These are phyloP conservation scores for Suillus americanus DNA, from an alignment of 768 basidiomycete genomes.

Conservation along the genomic window DNA sequence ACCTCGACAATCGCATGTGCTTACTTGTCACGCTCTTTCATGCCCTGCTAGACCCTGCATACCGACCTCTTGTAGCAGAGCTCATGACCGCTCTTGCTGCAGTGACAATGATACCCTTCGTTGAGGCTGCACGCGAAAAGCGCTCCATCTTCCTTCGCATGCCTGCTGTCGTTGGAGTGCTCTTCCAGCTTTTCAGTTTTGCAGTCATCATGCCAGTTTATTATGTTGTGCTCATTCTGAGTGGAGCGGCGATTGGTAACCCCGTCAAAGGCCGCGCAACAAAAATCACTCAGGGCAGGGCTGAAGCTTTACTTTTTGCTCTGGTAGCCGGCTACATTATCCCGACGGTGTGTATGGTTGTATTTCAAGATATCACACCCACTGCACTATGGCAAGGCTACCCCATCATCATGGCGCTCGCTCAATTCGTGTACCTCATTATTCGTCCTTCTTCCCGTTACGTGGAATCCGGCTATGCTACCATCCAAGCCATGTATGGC, in stretches of 20 bases:
- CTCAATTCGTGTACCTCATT: constrained; percentile 38
- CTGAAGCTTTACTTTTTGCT: constrained; percentile 53
- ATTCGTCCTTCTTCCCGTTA: constrained; percentile 30
- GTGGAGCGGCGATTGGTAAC: constrained; percentile 26
- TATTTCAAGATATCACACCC: constrained; percentile 39
- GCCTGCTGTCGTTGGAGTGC: constrained; percentile 41
- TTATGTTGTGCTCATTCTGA: constrained; percentile 44
- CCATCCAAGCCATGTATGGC: constrained; percentile 17
- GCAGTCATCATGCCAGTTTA: constrained; percentile 49
- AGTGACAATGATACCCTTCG: constrained; percentile 36
- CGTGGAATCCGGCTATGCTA: constrained; percentile 20
- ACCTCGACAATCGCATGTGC: constrained; percentile 43
- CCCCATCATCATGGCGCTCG: constrained; percentile 47
- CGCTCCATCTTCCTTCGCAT: constrained; percentile 37
- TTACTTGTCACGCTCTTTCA: constrained; percentile 50
- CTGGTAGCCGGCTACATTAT: constrained; percentile 43
- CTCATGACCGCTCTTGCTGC: constrained; percentile 13
- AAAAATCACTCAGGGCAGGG: constrained; percentile 43
- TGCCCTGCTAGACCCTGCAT: constrained; percentile 14
- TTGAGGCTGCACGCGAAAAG: constrained; percentile 44
- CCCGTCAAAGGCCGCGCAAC: constrained; percentile 16
- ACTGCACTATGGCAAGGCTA: constrained; percentile 58
- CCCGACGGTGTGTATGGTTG: constrained; percentile 47
- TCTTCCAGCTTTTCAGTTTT: constrained; percentile 42
- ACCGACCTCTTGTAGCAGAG: constrained; percentile 19